Evolutionary conservation across 345 rosid species (phyloP).

Genomic region (Pistacia integerrima): DNA sequence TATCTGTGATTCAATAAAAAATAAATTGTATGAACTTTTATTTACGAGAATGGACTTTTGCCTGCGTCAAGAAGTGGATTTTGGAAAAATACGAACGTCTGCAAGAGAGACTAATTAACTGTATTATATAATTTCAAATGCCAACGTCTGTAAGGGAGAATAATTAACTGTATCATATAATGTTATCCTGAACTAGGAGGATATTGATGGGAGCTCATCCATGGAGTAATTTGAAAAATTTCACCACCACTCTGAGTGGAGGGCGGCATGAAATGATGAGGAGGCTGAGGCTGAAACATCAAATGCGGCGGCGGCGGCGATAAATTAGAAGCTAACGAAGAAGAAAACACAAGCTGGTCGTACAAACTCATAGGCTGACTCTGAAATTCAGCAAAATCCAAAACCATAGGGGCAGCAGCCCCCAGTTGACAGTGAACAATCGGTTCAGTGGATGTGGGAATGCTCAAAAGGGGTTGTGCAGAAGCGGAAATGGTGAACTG

Average conservation of each 20-base stretch:
- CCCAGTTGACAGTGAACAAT: conserved; percentile 25
- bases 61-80: no score
- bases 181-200: conserved; percentile 27
- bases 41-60: no score
- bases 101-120: no score
- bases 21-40: no score
- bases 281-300: conserved; percentile 12
- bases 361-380: conserved; percentile 34
- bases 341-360: conserved; percentile 46
- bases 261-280: conserved; percentile 16
- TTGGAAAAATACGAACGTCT: no score
- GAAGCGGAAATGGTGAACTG: conserved; percentile 41
- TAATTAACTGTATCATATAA: background rate
- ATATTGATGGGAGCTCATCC: conserved; percentile 32
- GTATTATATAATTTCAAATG: no score
- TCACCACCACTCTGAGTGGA: conserved; percentile 15
- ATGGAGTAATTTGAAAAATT: conserved; percentile 10
- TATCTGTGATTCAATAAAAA: no score
- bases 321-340: conserved; percentile 27
- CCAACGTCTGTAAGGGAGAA: no score
- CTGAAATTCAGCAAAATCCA: conserved; percentile 25
- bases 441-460: conserved; percentile 31
- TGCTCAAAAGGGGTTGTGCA: conserved; percentile 34
- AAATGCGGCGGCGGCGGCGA: conserved; percentile 26
- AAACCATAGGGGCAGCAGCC: background rate